These are phyloP conservation scores for Phytophthora chlamydospora DNA, from an alignment of 352 stramenopile species.

Conservation along the genomic window DNA sequence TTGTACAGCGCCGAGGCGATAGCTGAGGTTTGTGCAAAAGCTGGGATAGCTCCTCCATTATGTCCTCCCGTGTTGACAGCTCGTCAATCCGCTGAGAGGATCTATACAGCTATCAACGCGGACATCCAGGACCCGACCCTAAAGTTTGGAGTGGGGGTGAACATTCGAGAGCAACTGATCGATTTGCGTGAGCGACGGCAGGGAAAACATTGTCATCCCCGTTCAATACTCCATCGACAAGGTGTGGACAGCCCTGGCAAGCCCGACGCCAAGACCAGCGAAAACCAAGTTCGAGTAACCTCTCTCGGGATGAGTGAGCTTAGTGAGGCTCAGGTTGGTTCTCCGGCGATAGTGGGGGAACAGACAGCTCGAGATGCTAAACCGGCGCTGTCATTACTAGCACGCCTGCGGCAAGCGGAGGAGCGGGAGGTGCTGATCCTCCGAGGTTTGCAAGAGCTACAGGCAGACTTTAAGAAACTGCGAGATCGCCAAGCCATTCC, in stretches of 20 bases:
- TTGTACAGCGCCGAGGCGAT: conserved; percentile 33
- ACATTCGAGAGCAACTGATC: conserved; percentile 28
- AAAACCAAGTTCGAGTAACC: neutral
- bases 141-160: conserved; percentile 37
- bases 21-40: conserved; percentile 22
- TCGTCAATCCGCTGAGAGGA: conserved; percentile 26
- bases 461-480: conserved; percentile 22
- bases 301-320: neutral
- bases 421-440: conserved; percentile 31
- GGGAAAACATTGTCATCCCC: neutral
- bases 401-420: conserved; percentile 24
- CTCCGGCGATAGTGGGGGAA: no score
- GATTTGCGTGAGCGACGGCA: conserved; percentile 29
- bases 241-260: no score
- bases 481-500: neutral
- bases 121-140: conserved; percentile 28
- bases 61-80: conserved; percentile 15
- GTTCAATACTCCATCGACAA: neutral
- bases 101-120: conserved; percentile 38
- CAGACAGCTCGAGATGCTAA: neutral
- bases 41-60: conserved; percentile 1
- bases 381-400: conserved; percentile 5
- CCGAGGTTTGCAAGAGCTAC: conserved; percentile 22
- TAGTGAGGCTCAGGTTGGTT: no score
- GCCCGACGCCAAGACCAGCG: neutral